Conservation (phyloP, 1,284 basidiomycete species). For the Meira miltonrushii region DNA sequence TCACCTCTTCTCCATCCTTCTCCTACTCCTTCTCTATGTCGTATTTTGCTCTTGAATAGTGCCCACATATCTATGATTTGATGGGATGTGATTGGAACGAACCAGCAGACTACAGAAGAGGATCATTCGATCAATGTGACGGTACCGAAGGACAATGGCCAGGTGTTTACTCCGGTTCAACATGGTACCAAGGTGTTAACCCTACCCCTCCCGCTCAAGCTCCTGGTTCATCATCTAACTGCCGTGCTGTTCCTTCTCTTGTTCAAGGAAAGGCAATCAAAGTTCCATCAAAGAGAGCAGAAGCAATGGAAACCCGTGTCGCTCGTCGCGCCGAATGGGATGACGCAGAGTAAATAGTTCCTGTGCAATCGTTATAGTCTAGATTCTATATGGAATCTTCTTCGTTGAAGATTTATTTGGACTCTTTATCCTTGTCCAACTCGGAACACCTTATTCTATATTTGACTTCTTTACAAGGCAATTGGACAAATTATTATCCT, state of each 20-base stretch:
- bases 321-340: slow-evolving; percentile 33
- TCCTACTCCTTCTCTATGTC: neutral
- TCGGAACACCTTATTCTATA: too few relatives aligned
- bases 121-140: slow-evolving; percentile 21
- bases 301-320: slow-evolving; percentile 31
- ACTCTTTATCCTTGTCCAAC: too few relatives aligned
- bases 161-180: slow-evolving; percentile 32
- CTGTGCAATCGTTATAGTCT: too few relatives aligned
- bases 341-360: slow-evolving; percentile 11
- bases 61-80: slow-evolving; percentile 50
- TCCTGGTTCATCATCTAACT: slow-evolving; percentile 19
- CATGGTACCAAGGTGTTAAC: slow-evolving; percentile 28
- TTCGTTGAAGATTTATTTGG: too few relatives aligned
- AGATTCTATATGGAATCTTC: too few relatives aligned
- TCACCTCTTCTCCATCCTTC: slow-evolving; percentile 1
- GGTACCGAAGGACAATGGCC: slow-evolving; percentile 38
- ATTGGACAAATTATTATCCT: too few relatives aligned
- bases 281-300: slow-evolving; percentile 26
- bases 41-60: too few relatives aligned
- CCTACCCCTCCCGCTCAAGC: slow-evolving; percentile 23
- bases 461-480: too few relatives aligned
- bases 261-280: slow-evolving; percentile 30
- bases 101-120: slow-evolving; percentile 41
- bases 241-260: slow-evolving; percentile 19
- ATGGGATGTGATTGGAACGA: slow-evolving; percentile 41